Evolutionary conservation across 108 stramenopile genomes (phyloP).

Genomic region (Discostella stelligeroides): DNA sequence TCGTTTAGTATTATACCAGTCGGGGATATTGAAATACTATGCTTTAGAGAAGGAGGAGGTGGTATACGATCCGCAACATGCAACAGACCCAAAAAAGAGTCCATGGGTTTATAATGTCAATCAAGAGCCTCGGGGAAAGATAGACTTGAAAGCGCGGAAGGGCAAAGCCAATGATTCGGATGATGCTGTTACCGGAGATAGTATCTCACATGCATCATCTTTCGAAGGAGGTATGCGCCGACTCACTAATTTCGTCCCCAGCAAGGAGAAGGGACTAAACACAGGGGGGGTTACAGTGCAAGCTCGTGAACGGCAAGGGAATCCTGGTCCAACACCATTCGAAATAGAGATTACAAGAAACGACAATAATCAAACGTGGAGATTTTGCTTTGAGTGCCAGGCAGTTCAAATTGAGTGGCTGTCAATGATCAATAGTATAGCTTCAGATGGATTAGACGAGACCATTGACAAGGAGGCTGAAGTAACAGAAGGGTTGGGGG

Average conservation of each 20-base stretch:
- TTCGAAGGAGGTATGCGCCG: constrained; percentile 7
- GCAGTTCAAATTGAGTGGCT: constrained; percentile 38
- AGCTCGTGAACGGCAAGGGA: constrained; percentile 21
- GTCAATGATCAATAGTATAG: constrained; percentile 24
- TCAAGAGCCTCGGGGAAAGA: constrained; percentile 43
- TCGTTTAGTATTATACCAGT: constrained; percentile 31
- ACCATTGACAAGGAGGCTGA: constrained; percentile 4
- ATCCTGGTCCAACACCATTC: constrained; percentile 50
- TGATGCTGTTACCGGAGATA: not conserved
- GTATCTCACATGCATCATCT: not conserved
- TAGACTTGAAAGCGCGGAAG: constrained; percentile 17
- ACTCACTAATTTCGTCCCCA: constrained; percentile 16
- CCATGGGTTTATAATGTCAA: constrained; percentile 30
- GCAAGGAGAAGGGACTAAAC: constrained; percentile 6
- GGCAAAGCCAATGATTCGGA: not conserved
- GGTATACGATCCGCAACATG: constrained; percentile 19
- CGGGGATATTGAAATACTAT: constrained; percentile 46
- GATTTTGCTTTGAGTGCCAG: constrained; percentile 55
- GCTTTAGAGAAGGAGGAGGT: constrained; percentile 17
- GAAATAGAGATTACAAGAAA: constrained; percentile 45
- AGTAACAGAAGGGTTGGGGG: constrained; percentile 21
- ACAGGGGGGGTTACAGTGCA: constrained; percentile 19
- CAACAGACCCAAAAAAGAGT: constrained; percentile 20
- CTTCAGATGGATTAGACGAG: constrained; percentile 7
- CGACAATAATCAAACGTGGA: constrained; percentile 47